Percentiles rank a stretch among this genome's conserved stretches.
Conservation (phyloP, 2,329 filamentous ascomycete genomes). For the Penicillium sp. region DNA sequence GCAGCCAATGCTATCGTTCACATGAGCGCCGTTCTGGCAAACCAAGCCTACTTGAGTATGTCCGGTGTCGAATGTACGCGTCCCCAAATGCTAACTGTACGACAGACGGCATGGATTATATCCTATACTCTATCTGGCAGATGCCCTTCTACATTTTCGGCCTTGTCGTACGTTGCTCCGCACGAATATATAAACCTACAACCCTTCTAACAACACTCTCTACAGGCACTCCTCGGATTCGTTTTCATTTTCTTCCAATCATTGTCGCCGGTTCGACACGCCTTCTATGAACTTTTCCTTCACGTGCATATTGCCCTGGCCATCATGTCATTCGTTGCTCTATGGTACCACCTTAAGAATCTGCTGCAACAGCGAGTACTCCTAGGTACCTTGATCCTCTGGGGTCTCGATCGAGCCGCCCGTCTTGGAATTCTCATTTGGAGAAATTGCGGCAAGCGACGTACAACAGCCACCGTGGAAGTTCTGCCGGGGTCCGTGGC, state of each 20-base stretch:
- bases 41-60: slow-evolving; percentile 22
- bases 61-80: not conserved
- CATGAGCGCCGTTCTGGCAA: slow-evolving; percentile 43
- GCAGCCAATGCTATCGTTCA: slow-evolving; percentile 68
- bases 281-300: slow-evolving; percentile 46
- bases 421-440: slow-evolving; percentile 50
- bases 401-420: slow-evolving; percentile 41
- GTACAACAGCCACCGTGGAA: slow-evolving; percentile 54
- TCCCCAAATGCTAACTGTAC: not conserved
- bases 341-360: slow-evolving; percentile 37
- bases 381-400: slow-evolving; percentile 32
- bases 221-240: slow-evolving; percentile 42
- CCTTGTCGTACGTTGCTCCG: slow-evolving; percentile 39
- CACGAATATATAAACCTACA: not conserved
- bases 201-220: not conserved
- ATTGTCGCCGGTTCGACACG: slow-evolving; percentile 42
- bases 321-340: slow-evolving; percentile 38
- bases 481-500: slow-evolving; percentile 56
- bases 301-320: slow-evolving; percentile 43
- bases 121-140: slow-evolving; percentile 28
- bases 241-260: slow-evolving; percentile 42
- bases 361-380: slow-evolving; percentile 32
- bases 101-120: slow-evolving; percentile 56
- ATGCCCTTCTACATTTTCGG: slow-evolving; percentile 31
- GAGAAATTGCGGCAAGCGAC: slow-evolving; percentile 49